These are phyloP conservation scores for Trypethelium eluteriae DNA, from an alignment of 495 filamentous ascomycete species.

Conservation along the genomic window DNA sequence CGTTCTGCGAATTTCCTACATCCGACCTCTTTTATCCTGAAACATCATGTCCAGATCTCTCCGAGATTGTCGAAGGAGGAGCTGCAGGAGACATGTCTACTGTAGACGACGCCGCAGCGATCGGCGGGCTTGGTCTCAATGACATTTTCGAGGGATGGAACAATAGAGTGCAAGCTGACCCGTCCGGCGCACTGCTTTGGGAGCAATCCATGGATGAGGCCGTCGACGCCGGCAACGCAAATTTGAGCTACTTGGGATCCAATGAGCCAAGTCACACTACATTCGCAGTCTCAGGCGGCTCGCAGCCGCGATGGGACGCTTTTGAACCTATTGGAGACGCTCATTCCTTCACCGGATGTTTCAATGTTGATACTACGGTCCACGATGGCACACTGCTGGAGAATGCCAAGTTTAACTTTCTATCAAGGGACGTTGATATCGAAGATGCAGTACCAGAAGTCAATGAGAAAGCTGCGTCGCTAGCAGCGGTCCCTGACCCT, in stretches of 20 bases:
- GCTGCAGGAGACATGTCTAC: not conserved
- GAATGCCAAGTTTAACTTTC: not conserved
- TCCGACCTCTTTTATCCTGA: not conserved
- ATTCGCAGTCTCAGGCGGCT: not conserved
- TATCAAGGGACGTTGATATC: not conserved
- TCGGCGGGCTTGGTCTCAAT: not conserved
- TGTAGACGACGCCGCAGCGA: not conserved
- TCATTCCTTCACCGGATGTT: not conserved
- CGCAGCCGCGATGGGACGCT: not conserved
- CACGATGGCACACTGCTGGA: not conserved
- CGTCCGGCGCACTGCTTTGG: not conserved
- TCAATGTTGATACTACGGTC: not conserved
- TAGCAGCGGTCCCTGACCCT: not conserved
- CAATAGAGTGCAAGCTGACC: not conserved
- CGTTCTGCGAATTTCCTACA: not conserved
- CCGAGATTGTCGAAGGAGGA: not conserved
- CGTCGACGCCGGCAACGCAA: not conserved
- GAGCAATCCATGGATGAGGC: not conserved
- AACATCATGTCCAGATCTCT: not conserved
- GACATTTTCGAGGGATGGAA: not conserved
- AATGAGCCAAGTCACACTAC: not conserved
- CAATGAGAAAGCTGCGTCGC: not conserved
- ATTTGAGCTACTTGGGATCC: not conserved
- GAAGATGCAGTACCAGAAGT: not conserved
- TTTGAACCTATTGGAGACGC: not conserved